phyloP scores from a whole-genome alignment of 2,329 filamentous ascomycete species.

The Paracoccidioides brasiliensis region DNA sequence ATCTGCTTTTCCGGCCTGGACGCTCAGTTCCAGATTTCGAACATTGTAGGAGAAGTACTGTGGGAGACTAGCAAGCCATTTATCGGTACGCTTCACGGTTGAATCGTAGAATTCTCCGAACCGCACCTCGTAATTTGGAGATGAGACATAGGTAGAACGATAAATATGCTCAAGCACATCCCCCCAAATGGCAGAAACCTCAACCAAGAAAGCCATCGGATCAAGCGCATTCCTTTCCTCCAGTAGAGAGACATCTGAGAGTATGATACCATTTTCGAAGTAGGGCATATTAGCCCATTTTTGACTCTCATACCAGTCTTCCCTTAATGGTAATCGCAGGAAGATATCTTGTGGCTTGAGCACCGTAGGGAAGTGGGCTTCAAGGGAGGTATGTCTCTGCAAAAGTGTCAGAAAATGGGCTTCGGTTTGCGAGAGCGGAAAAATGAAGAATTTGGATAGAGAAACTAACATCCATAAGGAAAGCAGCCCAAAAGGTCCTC shows the following conservation, averaged over 20 bases:
- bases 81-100: slow-evolving; percentile 40
- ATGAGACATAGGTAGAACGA: slow-evolving; percentile 35
- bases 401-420: slow-evolving; percentile 9
- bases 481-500: slow-evolving; percentile 60
- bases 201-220: slow-evolving; percentile 47
- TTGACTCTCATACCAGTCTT: slow-evolving; percentile 49
- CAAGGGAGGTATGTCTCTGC: slow-evolving; percentile 48
- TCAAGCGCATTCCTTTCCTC: slow-evolving; percentile 31
- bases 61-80: slow-evolving; percentile 49
- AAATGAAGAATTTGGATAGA: background rate
- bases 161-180: slow-evolving; percentile 50
- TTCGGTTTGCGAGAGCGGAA: background rate
- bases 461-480: slow-evolving; percentile 49
- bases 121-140: slow-evolving; percentile 30
- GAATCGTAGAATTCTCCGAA: slow-evolving; percentile 42
- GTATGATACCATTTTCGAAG: slow-evolving; percentile 43
- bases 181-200: slow-evolving; percentile 53
- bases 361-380: slow-evolving; percentile 40
- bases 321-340: slow-evolving; percentile 50
- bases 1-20: slow-evolving; percentile 41
- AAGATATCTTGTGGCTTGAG: slow-evolving; percentile 54
- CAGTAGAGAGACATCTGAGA: slow-evolving; percentile 19
- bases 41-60: slow-evolving; percentile 41
- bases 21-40: slow-evolving; percentile 45
- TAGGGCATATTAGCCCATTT: slow-evolving; percentile 44